A percentile compares a stretch with the other conserved stretches of the same genome.
phyloP scores from a whole-genome alignment of 164 flowering plant species.

The Stephania cephalantha region DNA sequence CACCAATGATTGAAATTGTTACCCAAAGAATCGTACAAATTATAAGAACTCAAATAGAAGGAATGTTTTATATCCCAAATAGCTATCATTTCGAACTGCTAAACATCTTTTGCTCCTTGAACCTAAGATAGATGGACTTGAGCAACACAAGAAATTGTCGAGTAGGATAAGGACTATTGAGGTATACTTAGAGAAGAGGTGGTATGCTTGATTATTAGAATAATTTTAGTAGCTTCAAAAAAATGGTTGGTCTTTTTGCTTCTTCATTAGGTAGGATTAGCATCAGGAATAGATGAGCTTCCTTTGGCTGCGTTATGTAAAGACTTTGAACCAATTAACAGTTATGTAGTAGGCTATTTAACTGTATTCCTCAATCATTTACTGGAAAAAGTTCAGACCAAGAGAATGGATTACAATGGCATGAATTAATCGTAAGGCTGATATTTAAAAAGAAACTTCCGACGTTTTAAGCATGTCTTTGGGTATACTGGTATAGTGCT shows the following conservation, averaged over 20 bases:
- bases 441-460: too few relatives aligned
- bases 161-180: background rate
- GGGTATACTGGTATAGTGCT: background rate
- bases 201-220: background rate
- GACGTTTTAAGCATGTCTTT: too few relatives aligned
- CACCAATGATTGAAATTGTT: background rate
- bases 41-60: too few relatives aligned
- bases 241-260: background rate
- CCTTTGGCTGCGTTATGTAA: background rate
- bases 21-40: background rate
- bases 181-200: background rate
- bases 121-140: background rate
- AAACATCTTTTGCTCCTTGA: background rate
- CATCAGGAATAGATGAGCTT: background rate
- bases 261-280: background rate
- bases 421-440: too few relatives aligned
- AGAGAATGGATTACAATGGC: too few relatives aligned
- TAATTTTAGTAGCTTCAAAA: background rate
- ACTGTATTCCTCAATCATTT: background rate
- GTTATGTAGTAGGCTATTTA: background rate
- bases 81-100: background rate
- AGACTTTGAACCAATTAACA: background rate
- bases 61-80: background rate
- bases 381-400: background rate
- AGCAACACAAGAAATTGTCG: background rate